These are phyloP conservation scores for Rhododendron kiyosumense DNA, from an alignment of 148 eudicot genomes.

Conservation along the genomic window DNA sequence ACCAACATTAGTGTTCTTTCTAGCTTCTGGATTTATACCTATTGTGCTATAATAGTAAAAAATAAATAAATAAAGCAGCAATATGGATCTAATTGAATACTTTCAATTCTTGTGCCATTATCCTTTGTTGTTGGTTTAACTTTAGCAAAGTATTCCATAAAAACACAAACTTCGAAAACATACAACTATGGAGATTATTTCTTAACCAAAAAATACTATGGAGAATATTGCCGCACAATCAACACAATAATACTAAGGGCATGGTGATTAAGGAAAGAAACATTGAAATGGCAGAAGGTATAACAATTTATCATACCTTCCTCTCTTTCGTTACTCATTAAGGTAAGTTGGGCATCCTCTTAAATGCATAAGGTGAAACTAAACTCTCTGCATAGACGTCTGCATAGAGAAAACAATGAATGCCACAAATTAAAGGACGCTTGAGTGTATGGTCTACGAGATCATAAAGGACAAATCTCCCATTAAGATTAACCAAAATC, in stretches of 20 bases:
- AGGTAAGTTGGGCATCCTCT: background rate
- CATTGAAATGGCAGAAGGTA: background rate
- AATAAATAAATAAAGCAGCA: background rate
- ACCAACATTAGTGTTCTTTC: background rate
- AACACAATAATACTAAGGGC: background rate
- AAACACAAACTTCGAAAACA: background rate
- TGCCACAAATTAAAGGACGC: background rate
- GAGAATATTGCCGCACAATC: background rate
- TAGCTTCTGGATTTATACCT: background rate
- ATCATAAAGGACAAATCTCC: conserved; percentile 2
- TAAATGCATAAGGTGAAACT: background rate
- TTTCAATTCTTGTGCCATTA: background rate
- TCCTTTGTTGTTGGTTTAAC: background rate
- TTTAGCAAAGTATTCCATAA: background rate
- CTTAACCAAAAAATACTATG: too few relatives aligned
- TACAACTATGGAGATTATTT: background rate
- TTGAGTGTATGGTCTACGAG: background rate
- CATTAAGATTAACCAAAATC: background rate
- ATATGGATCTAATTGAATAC: background rate
- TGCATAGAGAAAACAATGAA: background rate
- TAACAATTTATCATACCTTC: background rate
- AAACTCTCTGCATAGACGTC: background rate
- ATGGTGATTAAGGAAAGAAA: background rate
- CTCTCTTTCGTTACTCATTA: background rate
- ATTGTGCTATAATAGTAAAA: background rate